A percentile compares a stretch with the other conserved stretches of the same genome.
phyloP scores from a whole-genome alignment of 768 basidiomycete genomes.

The Trametes elegans region DNA sequence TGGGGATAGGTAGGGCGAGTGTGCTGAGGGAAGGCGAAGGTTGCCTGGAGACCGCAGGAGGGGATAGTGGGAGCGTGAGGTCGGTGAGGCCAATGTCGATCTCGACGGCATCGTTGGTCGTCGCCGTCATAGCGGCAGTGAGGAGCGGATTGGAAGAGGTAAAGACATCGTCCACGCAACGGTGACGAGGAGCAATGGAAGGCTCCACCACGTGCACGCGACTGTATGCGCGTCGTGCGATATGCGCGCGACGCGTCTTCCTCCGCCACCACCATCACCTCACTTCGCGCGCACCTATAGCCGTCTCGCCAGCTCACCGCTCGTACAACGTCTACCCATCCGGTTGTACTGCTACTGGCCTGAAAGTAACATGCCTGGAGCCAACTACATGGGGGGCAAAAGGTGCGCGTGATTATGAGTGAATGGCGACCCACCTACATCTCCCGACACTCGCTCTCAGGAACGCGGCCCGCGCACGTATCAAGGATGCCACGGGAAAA shows the following conservation, averaged over 20 bases:
- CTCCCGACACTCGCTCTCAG: conserved; percentile 31
- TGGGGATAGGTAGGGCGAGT: background rate
- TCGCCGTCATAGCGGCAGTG: background rate
- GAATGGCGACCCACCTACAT: no score
- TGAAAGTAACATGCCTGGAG: conserved; percentile 50
- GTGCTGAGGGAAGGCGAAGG: conserved; percentile 9
- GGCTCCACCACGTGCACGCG: conserved; percentile 7
- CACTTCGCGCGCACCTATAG: background rate
- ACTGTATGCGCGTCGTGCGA: no score
- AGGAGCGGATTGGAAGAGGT: background rate
- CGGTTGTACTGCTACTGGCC: background rate
- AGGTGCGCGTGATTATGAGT: no score
- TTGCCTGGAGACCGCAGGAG: conserved; percentile 5
- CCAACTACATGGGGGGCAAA: conserved; percentile 78
- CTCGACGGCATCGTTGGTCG: conserved; percentile 22
- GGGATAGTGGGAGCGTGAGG: conserved; percentile 17
- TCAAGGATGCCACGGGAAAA: conserved; percentile 53
- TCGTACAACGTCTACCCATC: background rate
- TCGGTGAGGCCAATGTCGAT: conserved; percentile 28
- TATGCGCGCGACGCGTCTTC: conserved; percentile 9
- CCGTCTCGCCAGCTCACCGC: background rate
- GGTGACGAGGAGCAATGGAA: background rate
- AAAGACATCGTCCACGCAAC: background rate
- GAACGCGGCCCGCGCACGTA: conserved; percentile 55
- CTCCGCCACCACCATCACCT: background rate